Evolutionary conservation across 805 yeast genomes (phyloP).

Genomic region (Saccharomyces eubayanus): DNA sequence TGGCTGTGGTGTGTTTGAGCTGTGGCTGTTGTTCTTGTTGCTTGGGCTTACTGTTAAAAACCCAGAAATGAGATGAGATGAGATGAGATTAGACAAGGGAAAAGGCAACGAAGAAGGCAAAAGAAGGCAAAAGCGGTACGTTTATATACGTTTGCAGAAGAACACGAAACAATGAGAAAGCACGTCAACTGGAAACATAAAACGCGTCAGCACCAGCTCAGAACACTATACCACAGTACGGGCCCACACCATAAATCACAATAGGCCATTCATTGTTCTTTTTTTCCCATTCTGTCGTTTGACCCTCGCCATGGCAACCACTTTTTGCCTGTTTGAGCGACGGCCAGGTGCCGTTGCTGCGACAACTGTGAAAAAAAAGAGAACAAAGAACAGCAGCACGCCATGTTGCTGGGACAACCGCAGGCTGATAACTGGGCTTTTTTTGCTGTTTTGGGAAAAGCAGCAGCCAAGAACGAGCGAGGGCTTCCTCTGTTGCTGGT

Average conservation of each 20-base stretch:
- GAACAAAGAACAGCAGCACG: background rate
- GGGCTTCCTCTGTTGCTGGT: background rate
- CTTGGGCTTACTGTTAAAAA: background rate
- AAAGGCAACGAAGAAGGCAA: background rate
- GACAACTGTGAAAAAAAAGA: background rate
- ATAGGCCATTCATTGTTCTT: background rate
- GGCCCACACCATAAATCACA: background rate
- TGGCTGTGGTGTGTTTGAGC: background rate
- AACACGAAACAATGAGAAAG: background rate
- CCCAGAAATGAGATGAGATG: background rate
- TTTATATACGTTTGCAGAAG: background rate
- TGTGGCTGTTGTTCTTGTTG: background rate
- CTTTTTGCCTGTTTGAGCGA: background rate
- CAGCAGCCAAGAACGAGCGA: background rate
- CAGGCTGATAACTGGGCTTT: background rate
- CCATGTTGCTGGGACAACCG: background rate
- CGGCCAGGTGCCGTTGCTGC: background rate
- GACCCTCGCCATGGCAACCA: background rate
- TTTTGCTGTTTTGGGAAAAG: background rate
- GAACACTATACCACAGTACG: too few relatives aligned
- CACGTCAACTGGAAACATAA: background rate
- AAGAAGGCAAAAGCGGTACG: background rate
- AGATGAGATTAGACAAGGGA: too few relatives aligned
- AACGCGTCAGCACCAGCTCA: background rate
- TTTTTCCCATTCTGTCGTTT: background rate